Percentiles rank a stretch among this genome's conserved stretches.
phyloP scores from a whole-genome alignment of 176 grass and related monocot genomes.

The Aegilops sharonensis region DNA sequence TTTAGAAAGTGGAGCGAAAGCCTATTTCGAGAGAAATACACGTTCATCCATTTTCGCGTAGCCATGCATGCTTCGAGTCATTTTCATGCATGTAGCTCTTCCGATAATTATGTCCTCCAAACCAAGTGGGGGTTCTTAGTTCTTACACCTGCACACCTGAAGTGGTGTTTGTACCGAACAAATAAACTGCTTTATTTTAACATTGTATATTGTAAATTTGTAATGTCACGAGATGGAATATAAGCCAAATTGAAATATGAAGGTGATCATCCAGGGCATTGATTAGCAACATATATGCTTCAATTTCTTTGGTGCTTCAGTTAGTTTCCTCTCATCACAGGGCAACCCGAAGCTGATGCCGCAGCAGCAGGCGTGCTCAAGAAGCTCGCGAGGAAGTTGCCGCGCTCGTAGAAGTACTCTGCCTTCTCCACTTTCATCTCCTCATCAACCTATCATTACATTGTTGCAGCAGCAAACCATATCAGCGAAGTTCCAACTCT shows the following conservation, averaged over 20 bases:
- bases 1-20: too few relatives aligned
- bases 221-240: neutral
- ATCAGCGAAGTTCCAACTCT: neutral
- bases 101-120: neutral
- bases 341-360: conserved; percentile 27
- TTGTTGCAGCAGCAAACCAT: neutral
- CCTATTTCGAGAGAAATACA: too few relatives aligned
- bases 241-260: too few relatives aligned
- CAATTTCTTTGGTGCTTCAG: neutral
- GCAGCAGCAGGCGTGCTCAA: conserved; percentile 14
- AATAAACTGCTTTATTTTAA: neutral
- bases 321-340: conserved; percentile 22
- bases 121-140: neutral
- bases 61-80: too few relatives aligned
- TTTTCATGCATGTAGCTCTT: neutral
- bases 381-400: conserved; percentile 60
- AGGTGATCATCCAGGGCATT: neutral
- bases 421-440: conserved; percentile 49
- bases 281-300: neutral
- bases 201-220: too few relatives aligned
- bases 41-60: too few relatives aligned
- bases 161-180: neutral
- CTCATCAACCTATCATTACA: conserved; percentile 40
- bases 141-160: neutral
- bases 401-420: conserved; percentile 71